Conservation (phyloP, 345 rosid genomes). For the Salix koriyanagi region DNA sequence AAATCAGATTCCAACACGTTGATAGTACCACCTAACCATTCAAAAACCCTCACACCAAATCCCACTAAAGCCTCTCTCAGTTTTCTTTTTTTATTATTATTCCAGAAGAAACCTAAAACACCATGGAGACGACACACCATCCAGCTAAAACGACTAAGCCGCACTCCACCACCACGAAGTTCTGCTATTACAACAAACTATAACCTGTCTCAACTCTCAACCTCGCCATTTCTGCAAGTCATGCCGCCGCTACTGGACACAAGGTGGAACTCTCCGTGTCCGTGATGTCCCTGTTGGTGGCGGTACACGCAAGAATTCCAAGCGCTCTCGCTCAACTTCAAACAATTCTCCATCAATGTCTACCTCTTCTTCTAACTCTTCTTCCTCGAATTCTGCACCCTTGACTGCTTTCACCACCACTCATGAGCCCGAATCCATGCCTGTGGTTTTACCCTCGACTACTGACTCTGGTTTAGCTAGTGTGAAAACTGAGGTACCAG, state of each 20-base stretch:
- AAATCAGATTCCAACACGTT: not conserved
- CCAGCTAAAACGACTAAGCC: conserved; percentile 32
- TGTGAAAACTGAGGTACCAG: conserved; percentile 11
- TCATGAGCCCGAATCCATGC: conserved; percentile 25
- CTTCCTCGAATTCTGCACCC: conserved; percentile 1
- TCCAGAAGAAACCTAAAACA: not conserved
- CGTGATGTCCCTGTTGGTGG: conserved; percentile 68
- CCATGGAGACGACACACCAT: conserved; percentile 11
- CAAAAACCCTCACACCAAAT: not conserved
- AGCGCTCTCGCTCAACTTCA: conserved; percentile 37
- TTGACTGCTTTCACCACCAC: conserved; percentile 18
- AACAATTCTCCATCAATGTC: conserved; percentile 7
- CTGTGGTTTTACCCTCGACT: conserved; percentile 7
- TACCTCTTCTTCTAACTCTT: conserved; percentile 20
- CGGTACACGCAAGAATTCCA: conserved; percentile 52
- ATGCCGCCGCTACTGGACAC: conserved; percentile 73
- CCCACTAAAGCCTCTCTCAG: not conserved
- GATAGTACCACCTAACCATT: not conserved
- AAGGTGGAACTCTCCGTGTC: conserved; percentile 64
- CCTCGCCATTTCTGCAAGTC: conserved; percentile 63
- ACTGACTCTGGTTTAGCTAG: conserved; percentile 11
- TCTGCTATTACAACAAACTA: conserved; percentile 65
- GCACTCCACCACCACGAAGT: conserved; percentile 51
- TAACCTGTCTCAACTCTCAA: conserved; percentile 46
- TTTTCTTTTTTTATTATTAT: too few relatives aligned